Evolutionary conservation across 2,329 filamentous ascomycete species (phyloP), one percentile per base, ranked within the genome.

Genomic region (Sporothrix sp.): DNA sequence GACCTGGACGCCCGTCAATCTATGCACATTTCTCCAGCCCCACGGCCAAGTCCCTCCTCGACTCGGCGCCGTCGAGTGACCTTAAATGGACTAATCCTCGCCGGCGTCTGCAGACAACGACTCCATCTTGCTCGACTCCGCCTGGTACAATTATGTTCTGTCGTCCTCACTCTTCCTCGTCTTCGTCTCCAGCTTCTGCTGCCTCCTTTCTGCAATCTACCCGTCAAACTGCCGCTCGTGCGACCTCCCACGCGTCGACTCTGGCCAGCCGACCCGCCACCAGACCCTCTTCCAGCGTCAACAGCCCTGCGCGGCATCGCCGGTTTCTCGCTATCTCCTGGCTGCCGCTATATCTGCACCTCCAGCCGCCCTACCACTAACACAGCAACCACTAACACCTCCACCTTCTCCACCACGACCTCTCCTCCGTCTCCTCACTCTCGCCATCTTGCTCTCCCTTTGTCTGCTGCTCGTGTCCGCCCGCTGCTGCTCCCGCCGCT

Each of bases 51-150:
- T 43, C 56, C 42, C 46, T 45, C 37, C n/a, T n/a, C 10, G 48
- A 50, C 39, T 25, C 51, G 52, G 50, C 42, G 36, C 52, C 50
- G 46, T 50, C 51, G 37, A 36, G 40, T 46, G 42, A 52, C 49
- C 43, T 51, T 58, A 56, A 56, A 58, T 54, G 54, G 51, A 38
- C 45, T 52, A 54, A 50, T 43, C 47, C 46, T 52, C 56, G 52
- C 52, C 45, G 43, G 40, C 14, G 32, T 33, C 39, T 16, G 35
- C 30, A 36, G 28, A 36, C 30, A 40, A 27, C 27, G 14, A 42
- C 28, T 23, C 14, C 38, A 30, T 21, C 36, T 46, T 18, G 18
- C 21, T 27, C 30, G 43, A 47, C 37, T 51, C 42, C 42, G 42
- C 49, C 37, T 43, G 30, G 23, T 30, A n/a, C n/a, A n/a, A n/a